Base-by-base conservation (phyloP, 169 alveolate species). In the Sarcocystis neurona region DNA sequence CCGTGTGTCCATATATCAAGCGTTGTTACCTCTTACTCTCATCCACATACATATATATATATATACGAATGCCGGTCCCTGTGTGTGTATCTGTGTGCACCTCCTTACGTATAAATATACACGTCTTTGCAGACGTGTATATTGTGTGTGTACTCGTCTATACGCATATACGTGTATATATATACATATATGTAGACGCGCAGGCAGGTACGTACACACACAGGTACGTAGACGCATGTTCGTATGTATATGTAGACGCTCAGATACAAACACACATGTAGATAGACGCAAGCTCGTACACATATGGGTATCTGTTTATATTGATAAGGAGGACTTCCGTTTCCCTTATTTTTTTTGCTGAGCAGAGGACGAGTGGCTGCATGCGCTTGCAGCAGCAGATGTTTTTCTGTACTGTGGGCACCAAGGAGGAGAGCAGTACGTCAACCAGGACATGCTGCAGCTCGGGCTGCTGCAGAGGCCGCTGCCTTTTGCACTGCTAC, bases 341-440 rank as follows among this genome's bases (percentile, higher is more conserved):
- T 53, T 53, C 66, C 37, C 5, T 2, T 15, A 0, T 72, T 72
- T 12, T 37, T 18, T 30, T 72, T 15, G 44, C 4, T 5, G 6
- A 74, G 72, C 86, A 86, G 91, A 86, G 27, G 44, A 56, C 70
- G 91, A 86, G 47, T 72, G 86, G 91, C 77, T 72, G 43, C 44
- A 44, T 37, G 32, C 60, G 77, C 80, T 88, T 46, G 84, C 70
- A 30, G 2, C 63, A 47, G 89, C 87, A 70, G 95, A 93, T 44
- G 91, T 87, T 68, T 91, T 90, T 79, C 47, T 93, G 39, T 93
- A 93, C 88, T 93, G 95, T 77, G 95, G 95, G 1, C 95, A 93
- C 66, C 95, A 93, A 60, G 95, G 95, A 27, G 94, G 94, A 8
- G 95, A 93, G 79, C 95, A 93, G 84, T 93, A 79, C 56, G 80